Evolutionary conservation across 2,329 filamentous ascomycete species (phyloP), one percentile per base, ranked within the genome.

Genomic region (Blastomyces percursus): DNA sequence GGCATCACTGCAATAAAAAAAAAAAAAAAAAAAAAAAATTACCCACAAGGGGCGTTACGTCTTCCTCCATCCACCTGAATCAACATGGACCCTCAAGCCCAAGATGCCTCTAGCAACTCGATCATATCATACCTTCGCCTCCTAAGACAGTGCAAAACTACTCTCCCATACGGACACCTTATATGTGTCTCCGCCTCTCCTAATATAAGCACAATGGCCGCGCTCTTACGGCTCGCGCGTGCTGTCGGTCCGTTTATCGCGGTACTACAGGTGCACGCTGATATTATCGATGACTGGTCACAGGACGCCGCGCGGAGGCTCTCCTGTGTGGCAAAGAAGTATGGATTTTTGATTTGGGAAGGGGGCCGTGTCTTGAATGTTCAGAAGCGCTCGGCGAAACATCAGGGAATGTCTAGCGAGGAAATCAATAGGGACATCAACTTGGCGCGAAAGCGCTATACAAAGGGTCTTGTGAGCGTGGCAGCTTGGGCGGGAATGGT

Each of bases 231-330:
- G 52, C 74, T 86, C 11, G 83, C 83, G 38, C 79, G 83, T 65
- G 79, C 84, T 44, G 77, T 85, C 19, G 84, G 84, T 64, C 82
- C 85, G 66, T 79, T 81, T 64, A 85, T 86, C 63, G 84, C 82
- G 66, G 72, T 86, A 35, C 75, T 86, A 62, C 84, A 85, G 72
- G 82, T 84, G 4, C 82, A 85, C 69, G 83, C 82, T 62, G 84
- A 86, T 72, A 84, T 84, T 60, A 81, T 86, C 67, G 78, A 80
- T 65, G 84, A 86, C 71, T 86, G 83, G 78, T 79, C 78, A 16
- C 79, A 82, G 64, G 77, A 81, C 63, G 84, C 82, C 1, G 80
- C 81, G 40, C 70, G 71, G 27, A 70, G 73, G 60, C 69, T 77
- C 61, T 71, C 66, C 24, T 66, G 66, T 38, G 64, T 75, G 44